Evolutionary conservation across 805 yeast species (phyloP), one percentile per base, ranked within the genome.

Genomic region (Ogataea populi-albae): DNA sequence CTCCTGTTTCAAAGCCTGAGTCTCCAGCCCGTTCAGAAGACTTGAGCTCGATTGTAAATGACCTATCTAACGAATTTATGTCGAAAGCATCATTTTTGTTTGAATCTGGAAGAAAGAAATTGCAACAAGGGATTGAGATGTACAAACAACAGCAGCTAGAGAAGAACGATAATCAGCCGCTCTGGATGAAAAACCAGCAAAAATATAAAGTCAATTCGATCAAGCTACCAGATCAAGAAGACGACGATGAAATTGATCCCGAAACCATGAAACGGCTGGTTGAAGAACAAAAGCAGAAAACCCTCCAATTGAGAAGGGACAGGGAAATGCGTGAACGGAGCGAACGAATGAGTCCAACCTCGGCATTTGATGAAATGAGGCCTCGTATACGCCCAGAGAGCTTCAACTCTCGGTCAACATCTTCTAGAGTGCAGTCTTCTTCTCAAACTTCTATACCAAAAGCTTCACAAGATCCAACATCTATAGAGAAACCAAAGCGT

Each of bases 141-240:
- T 74, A 80, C 47, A 75, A 73, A 43, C 58, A 55, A 23, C 59
- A 57, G 28, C 57, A 44, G 25, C 34, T 55, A 37, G 49, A 54
- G 27, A 52, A 53, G 9, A 52, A 52, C 27, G 55, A 57, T 26
- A 57, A 59, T 32, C 53, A 64, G 45, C 95, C 95, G 0, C 76
- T 80, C 2, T 86, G 95, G 95, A 80, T 86, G 88, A 69, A 64
- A 38, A 71, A 75, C 41, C 80, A 75, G 47, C 65, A 61, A 10
- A 63, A 51, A 46, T 70, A 79, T 46, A 73, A 67, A 37, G 62
- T 63, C 12, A 66, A 68, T 3, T 66, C 64, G 7, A 52, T 49
- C 26, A 35, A 20, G 21, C 23, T 54, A 6, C 61, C 58, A 9
- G 60, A 49, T 25, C 68, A 64, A 15, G 70, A 72, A 20, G 77